Conservation (phyloP, 129 eudicot species). For the Artemisia tridentata region DNA sequence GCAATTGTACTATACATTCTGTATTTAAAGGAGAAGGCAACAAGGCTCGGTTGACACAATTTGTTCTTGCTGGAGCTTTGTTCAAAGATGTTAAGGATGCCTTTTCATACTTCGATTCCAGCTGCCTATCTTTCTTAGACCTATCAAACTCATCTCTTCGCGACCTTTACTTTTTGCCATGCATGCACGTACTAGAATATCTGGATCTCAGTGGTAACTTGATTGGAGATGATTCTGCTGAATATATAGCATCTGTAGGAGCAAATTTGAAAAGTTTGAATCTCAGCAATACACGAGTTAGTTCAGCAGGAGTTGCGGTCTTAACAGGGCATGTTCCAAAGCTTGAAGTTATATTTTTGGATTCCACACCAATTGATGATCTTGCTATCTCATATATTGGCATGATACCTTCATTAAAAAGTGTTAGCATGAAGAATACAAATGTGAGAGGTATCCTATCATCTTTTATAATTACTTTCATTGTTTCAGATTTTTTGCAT, state of each 20-base stretch:
- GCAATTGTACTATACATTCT: conserved; percentile 71
- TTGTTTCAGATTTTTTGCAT: conserved; percentile 10
- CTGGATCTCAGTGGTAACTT: conserved; percentile 66
- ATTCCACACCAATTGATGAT: conserved; percentile 65
- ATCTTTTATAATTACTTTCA: background rate
- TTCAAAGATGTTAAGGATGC: conserved; percentile 41
- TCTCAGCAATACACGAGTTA: conserved; percentile 66
- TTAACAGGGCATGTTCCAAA: conserved; percentile 73
- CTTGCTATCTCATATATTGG: conserved; percentile 61
- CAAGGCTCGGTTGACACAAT: conserved; percentile 44
- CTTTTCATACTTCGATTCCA: conserved; percentile 51
- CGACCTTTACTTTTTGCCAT: conserved; percentile 44
- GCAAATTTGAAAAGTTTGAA: conserved; percentile 56
- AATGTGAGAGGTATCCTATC: conserved; percentile 57
- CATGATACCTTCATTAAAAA: conserved; percentile 71
- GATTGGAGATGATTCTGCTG: conserved; percentile 51
- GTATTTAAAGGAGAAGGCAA: conserved; percentile 52
- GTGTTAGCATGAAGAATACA: conserved; percentile 57
- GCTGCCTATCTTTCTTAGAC: conserved; percentile 51
- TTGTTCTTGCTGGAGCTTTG: conserved; percentile 60
- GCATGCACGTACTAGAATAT: conserved; percentile 49
- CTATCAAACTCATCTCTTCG: conserved; percentile 57
- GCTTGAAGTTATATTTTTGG: conserved; percentile 61
- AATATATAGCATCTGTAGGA: conserved; percentile 53
- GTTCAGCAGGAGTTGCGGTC: conserved; percentile 62